Base-by-base conservation (phyloP, 2,329 filamentous ascomycete genomes). In the Catunica adiposa region DNA sequence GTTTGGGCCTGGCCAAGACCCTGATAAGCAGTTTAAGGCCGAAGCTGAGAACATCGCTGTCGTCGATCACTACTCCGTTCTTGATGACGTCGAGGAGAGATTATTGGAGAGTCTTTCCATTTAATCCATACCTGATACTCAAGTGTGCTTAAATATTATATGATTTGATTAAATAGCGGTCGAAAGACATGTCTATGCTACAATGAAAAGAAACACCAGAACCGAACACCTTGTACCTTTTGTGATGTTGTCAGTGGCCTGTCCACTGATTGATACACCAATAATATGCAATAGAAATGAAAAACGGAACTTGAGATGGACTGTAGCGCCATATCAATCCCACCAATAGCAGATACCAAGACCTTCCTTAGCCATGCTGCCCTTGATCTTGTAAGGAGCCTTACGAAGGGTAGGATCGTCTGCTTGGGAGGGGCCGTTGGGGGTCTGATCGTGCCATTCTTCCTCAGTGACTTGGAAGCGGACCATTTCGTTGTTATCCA, bases 1-100 rank as follows among this genome's bases (percentile, higher is more conserved):
- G 73, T 94, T 95, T 68, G 89, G 86, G 29, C 89, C 92, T 1
- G 89, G 90, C 23, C 84, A 92, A 64, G 94, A 98, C 66, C 88
- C 89, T 0, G 86, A 97, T 70, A 98, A 98, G 75, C 79, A 95
- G 67, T 98, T 96, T 70, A 75, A 84, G 67, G 86, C 76, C 50
- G 92, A 98, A 71, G 86, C 86, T 2, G 92, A 98, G 75, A 98
- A 98, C 69, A 69, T 98, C 60, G 89, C 94, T 62, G 92, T 98
- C 23, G 78, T 94, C 64, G 89, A 95, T 67, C 90, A 97, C 69
- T 86, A 88, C 66, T 96, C 86, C 64, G 87, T 96, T 60, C 72
- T 97, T 58, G 86, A 94, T 63, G 84, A 84, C 17, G 83, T 96
- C 57, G 89, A 96, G 72, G 79, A 89, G 65, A 80, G 92, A 65